These are phyloP conservation scores for Corinectria fuckeliana DNA, from an alignment of 2,329 filamentous ascomycete species.

Conservation along the genomic window DNA sequence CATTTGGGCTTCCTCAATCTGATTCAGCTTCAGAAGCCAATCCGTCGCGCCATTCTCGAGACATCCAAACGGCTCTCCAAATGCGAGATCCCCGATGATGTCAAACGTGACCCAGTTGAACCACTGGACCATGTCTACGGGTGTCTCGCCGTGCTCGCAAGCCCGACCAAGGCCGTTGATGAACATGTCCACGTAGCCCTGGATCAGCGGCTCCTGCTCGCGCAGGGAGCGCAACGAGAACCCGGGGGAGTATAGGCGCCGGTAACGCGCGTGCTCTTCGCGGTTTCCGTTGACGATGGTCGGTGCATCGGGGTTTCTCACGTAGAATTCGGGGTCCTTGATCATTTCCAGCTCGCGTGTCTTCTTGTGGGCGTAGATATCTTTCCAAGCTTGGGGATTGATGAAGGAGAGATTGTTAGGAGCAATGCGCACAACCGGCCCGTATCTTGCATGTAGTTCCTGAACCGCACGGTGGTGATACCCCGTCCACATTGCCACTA, in stretches of 20 bases:
- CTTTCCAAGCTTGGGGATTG: slow-evolving; percentile 19
- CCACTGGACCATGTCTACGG: slow-evolving; percentile 17
- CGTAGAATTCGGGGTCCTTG: slow-evolving; percentile 8
- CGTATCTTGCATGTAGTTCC: slow-evolving; percentile 17
- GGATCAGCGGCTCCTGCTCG: slow-evolving; percentile 18
- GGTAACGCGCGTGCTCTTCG: slow-evolving; percentile 18
- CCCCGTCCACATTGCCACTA: background rate
- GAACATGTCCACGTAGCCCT: slow-evolving; percentile 11
- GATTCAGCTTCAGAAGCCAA: slow-evolving; percentile 21
- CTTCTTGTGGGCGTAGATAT: slow-evolving; percentile 20
- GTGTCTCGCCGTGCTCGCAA: slow-evolving; percentile 13
- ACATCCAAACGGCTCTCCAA: slow-evolving; percentile 20
- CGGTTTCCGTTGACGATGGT: slow-evolving; percentile 14
- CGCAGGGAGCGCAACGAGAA: slow-evolving; percentile 14
- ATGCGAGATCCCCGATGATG: slow-evolving; percentile 15
- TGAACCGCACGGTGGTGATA: slow-evolving; percentile 8
- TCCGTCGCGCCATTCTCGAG: slow-evolving; percentile 16
- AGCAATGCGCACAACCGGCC: slow-evolving; percentile 17
- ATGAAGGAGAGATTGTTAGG: slow-evolving; percentile 19
- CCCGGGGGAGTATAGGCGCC: slow-evolving; percentile 15
- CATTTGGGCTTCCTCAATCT: slow-evolving; percentile 23
- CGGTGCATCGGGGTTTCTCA: slow-evolving; percentile 14
- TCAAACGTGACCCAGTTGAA: slow-evolving; percentile 21
- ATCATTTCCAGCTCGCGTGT: slow-evolving; percentile 10
- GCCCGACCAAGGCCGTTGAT: background rate